Evolutionary conservation across 129 eudicot genomes (phyloP), one percentile per base, ranked within the genome.

Genomic region (Heracleum sosnowskyi): DNA sequence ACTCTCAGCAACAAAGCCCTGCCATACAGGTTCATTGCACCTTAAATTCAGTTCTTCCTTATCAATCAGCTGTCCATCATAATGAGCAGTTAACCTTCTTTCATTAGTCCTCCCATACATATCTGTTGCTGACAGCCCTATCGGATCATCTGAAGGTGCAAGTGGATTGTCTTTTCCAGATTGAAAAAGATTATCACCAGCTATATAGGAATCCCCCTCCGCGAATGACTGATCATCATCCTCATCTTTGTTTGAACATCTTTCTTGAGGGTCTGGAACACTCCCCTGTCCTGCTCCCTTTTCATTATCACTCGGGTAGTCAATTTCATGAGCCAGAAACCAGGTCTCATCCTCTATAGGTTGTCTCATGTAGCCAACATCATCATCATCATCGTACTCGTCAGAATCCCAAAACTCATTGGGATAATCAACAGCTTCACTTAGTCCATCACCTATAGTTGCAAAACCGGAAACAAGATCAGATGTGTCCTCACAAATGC

Each of bases 241-340:
- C 73, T 90, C 97, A 39, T 82, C 88, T 86, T 92, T 92, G 86
- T 73, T 85, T 63, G 86, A 89, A 36, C 77, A 79, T 82, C 82
- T 88, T 88, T 88, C 96, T 86, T 92, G 92, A 42, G 84, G 83
- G 73, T 86, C 88, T 55, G 86, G 95, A 51, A 81, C 88, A 72
- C 91, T 89, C 74, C 89, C 91, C 51, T 84, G 90, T 41, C 86
- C 97, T 7, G 97, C 86, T 79, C 90, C 96, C 87, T 96, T 96
- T 81, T 92, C 97, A 49, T 86, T 92, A 83, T 96, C 99, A 80
- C 97, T 96, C 45, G 97, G 97, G 82, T 96, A 92, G 82, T 96
- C 97, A 64, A 96, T 89, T 88, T 96, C 97, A 80, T 96, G 99
- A 39, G 99, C 99, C 79, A 96, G 82, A 90, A 96, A 96, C 99